Evolutionary conservation across 75 land plant genomes (phyloP), one percentile per base, ranked within the genome.

Genomic region (Cunninghamia lanceolata): DNA sequence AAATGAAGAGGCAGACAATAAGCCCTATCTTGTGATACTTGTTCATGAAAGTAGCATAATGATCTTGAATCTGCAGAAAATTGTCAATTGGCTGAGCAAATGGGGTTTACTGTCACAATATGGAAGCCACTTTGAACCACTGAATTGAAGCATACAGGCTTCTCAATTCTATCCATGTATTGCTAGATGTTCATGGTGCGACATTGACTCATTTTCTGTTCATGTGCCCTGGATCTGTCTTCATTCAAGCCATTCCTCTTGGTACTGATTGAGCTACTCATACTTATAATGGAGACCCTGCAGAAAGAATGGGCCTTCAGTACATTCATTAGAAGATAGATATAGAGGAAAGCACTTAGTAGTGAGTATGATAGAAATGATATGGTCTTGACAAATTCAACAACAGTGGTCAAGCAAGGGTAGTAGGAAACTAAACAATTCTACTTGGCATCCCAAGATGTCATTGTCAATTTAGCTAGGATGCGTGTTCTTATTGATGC

Each of bases 241-340:
- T 97, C 87, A 92, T 97, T 53, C 99, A 97, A 87, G 89, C 95
- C 0, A 87, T 97, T 42, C 99, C 99, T 1, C 87, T 94, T 9
- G 99, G 99, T 15, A 91, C 93, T 28, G 93, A 93, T 14, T 95
- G 97, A 96, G 95, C 99, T 15, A 95, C 99, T n/a, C n/a, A n/a
- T n/a, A n/a, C n/a, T n/a, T n/a, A n/a, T n/a, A n/a, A n/a, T n/a
- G n/a, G n/a, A n/a, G n/a, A n/a, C n/a, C n/a, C n/a, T n/a, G n/a
- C n/a, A n/a, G n/a, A n/a, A n/a, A n/a, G n/a, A n/a, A n/a, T n/a
- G n/a, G n/a, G n/a, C n/a, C n/a, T n/a, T n/a, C n/a, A n/a, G n/a
- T n/a, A n/a, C n/a, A n/a, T n/a, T n/a, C n/a, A n/a, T n/a, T n/a
- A n/a, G n/a, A n/a, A n/a, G n/a, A n/a, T n/a, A n/a, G n/a, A n/a